Base-by-base conservation (phyloP, 257 asterid genomes). In the Primulina huaijiensis region DNA sequence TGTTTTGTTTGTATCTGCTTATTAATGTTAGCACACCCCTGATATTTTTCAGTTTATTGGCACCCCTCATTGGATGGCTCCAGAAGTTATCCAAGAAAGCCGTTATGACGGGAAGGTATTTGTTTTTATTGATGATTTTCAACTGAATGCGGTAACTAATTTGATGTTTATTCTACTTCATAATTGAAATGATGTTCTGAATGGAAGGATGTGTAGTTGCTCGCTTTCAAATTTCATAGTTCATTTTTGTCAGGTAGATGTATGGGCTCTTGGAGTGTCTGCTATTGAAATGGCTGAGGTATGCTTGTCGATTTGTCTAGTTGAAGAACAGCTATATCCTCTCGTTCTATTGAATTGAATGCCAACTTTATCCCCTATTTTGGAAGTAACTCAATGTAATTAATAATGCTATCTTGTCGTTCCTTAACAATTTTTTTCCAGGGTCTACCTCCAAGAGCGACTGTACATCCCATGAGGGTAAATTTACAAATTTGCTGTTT, bases 221-320 rank as follows among this genome's bases (percentile, higher is more conserved):
- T 29, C 23, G 20, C 30, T 38, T 33, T 46, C 17, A 40, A 71
- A 50, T 52, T 64, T 68, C 69, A 38, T 43, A n/a, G 3, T 27
- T 31, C 57, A 70, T 40, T 59, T 76, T 60, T 72, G 67, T 72
- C 87, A 93, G 99, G 99, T 94, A 71, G 99, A 94, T 83, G 99
- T 94, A 80, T 94, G 99, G 99, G 99, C 99, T 73, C 96, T 94
- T 76, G 99, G 99, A 80, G 97, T 94, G 72, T 87, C 99, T 72
- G 99, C 97, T 52, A 94, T 94, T 65, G 99, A 94, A 90, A 94
- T 94, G 99, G 99, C 99, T 10, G 99, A 94, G 97, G 99, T 89
- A 87, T 69, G 66, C 70, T 46, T 7, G 58, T 59, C 68, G 37
- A 29, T 73, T 68, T n/a, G 12, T 53, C 67, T 50, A 12, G 27